Conservation (phyloP, 805 yeast genomes). For the Yamadazyma tumulicola region DNA sequence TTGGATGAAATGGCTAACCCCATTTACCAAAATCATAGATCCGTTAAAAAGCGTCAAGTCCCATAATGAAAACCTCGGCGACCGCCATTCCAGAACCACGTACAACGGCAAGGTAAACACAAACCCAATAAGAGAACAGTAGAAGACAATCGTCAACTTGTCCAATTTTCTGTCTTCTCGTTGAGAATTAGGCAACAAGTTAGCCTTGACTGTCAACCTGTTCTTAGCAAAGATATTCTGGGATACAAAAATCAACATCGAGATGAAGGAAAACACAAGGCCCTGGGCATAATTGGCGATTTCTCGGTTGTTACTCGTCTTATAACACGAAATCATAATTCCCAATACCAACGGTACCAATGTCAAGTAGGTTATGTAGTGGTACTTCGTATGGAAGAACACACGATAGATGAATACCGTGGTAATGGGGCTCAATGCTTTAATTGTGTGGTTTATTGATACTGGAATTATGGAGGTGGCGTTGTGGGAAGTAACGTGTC, state of each 20-base stretch:
- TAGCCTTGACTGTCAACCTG: conserved; percentile 51
- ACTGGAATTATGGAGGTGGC: conserved; percentile 93
- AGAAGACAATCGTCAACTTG: conserved; percentile 66
- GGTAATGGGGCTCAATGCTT: conserved; percentile 84
- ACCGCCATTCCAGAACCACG: conserved; percentile 48
- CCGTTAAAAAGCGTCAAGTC: conserved; percentile 31
- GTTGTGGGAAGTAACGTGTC: conserved; percentile 87
- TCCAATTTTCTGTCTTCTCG: conserved; percentile 47
- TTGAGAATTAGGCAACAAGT: conserved; percentile 18
- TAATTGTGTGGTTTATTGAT: conserved; percentile 91
- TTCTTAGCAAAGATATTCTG: conserved; percentile 81
- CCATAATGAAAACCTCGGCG: conserved; percentile 22
- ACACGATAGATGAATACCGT: conserved; percentile 78
- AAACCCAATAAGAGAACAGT: conserved; percentile 71
- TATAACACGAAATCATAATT: conserved; percentile 69
- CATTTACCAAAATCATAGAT: conserved; percentile 53
- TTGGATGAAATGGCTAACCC: conserved; percentile 67
- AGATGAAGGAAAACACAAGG: conserved; percentile 47
- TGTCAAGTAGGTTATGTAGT: conserved; percentile 67
- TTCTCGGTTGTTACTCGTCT: conserved; percentile 10
- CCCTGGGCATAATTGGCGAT: conserved; percentile 30
- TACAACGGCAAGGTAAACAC: conserved; percentile 65
- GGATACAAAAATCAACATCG: conserved; percentile 67
- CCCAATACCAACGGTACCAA: conserved; percentile 78
- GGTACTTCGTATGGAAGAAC: conserved; percentile 56